These are phyloP conservation scores for Dactylellina sp. DNA, from an alignment of 2,329 filamentous ascomycete genomes.

Conservation along the genomic window DNA sequence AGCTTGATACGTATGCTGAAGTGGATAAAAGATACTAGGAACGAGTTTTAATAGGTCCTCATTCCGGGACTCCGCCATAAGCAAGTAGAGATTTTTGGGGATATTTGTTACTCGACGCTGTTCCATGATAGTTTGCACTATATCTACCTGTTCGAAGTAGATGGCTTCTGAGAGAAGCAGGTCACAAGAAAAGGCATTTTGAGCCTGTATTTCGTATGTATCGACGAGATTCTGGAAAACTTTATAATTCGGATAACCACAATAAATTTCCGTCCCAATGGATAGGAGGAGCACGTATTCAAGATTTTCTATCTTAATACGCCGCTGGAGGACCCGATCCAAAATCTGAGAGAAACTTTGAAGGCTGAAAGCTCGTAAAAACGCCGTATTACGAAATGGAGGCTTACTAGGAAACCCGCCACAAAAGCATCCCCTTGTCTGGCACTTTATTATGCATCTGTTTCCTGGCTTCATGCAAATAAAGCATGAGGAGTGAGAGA, in stretches of 20 bases:
- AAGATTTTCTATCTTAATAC: background rate
- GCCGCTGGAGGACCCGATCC: background rate
- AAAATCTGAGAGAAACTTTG: background rate
- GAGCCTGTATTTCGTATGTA: background rate
- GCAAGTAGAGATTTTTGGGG: background rate
- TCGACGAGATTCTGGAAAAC: background rate
- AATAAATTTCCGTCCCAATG: background rate
- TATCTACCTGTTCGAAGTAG: conserved; percentile 1
- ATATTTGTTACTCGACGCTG: background rate
- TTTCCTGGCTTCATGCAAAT: background rate
- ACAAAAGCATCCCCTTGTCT: conserved; percentile 5
- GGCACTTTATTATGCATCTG: background rate
- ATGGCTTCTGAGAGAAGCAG: conserved; percentile 25
- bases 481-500: background rate
- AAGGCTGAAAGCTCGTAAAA: background rate
- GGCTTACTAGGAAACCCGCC: background rate
- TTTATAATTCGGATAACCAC: background rate
- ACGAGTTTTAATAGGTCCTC: background rate
- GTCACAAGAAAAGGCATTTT: background rate
- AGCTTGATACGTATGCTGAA: background rate
- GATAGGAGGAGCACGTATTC: conserved; percentile 10
- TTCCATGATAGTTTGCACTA: background rate
- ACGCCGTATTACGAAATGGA: background rate
- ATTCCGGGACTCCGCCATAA: background rate
- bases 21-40: background rate